phyloP scores from a whole-genome alignment of 345 rosid genomes.

The Euclidium syriacum region DNA sequence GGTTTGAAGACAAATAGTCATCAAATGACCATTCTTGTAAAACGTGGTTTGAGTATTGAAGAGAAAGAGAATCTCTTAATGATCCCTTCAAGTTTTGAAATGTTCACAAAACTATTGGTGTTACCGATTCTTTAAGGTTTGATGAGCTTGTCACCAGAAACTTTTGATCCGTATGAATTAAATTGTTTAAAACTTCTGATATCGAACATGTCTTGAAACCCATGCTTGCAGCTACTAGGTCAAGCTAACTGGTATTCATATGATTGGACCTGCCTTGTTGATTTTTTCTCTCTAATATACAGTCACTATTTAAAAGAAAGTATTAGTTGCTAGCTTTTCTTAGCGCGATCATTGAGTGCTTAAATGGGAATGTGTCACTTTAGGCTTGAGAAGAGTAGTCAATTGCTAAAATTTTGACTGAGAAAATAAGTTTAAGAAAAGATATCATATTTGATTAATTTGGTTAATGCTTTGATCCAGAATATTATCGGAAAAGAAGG shows the following conservation, averaged over 20 bases:
- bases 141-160: neutral
- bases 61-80: neutral
- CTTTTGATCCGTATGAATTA: neutral
- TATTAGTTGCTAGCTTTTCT: neutral
- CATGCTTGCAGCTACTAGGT: neutral
- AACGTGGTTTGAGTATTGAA: neutral
- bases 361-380: neutral
- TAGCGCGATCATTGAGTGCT: neutral
- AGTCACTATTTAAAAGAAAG: neutral
- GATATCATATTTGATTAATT: neutral
- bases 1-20: neutral
- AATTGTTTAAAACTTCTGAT: neutral
- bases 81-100: neutral
- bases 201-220: conserved; percentile 1
- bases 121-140: neutral
- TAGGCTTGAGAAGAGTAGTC: neutral
- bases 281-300: neutral
- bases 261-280: neutral
- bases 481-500: conserved; percentile 84
- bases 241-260: conserved; percentile 1
- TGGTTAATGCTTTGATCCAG: conserved; percentile 33
- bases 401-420: neutral
- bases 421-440: neutral
- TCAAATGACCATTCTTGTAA: neutral
- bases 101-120: neutral